Percentiles rank a stretch among this genome's conserved stretches.
Evolutionary conservation across 306 rosid species (phyloP).

Genomic region (Potentilla sterilis): DNA sequence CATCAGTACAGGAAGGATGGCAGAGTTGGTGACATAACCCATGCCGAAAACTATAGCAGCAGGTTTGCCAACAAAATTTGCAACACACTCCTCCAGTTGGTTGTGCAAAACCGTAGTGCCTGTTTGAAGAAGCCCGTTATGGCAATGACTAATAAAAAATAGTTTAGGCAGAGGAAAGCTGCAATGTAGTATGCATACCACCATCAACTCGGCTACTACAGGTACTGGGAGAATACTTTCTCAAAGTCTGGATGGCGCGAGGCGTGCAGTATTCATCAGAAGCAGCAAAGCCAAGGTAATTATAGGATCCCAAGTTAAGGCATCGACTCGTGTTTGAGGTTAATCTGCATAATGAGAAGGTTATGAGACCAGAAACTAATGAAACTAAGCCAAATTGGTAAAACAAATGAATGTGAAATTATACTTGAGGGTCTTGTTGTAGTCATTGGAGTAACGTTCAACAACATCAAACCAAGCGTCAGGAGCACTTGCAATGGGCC

Average conservation of each 20-base stretch:
- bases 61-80: slow-evolving; percentile 64
- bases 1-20: slow-evolving; percentile 76
- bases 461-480: slow-evolving; percentile 99
- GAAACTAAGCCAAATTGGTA: not conserved
- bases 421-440: slow-evolving; percentile 80
- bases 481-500: slow-evolving; percentile 92
- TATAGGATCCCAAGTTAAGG: slow-evolving; percentile 91
- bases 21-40: slow-evolving; percentile 91
- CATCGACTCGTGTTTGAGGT: slow-evolving; percentile 60
- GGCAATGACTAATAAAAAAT: not conserved
- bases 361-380: not conserved
- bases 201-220: slow-evolving; percentile 88
- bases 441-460: slow-evolving; percentile 86
- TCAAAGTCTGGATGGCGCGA: slow-evolving; percentile 66
- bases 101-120: slow-evolving; percentile 69
- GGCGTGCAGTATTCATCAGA: slow-evolving; percentile 91
- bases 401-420: not conserved
- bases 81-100: slow-evolving; percentile 71
- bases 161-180: not conserved
- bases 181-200: slow-evolving; percentile 36
- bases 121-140: slow-evolving; percentile 23
- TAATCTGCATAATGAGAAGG: slow-evolving; percentile 47
- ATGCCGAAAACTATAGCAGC: slow-evolving; percentile 84
- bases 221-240: slow-evolving; percentile 77
- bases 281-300: slow-evolving; percentile 93